Conservation (phyloP, 2,329 filamentous ascomycete species). For the Aquanectria penicillioides region DNA sequence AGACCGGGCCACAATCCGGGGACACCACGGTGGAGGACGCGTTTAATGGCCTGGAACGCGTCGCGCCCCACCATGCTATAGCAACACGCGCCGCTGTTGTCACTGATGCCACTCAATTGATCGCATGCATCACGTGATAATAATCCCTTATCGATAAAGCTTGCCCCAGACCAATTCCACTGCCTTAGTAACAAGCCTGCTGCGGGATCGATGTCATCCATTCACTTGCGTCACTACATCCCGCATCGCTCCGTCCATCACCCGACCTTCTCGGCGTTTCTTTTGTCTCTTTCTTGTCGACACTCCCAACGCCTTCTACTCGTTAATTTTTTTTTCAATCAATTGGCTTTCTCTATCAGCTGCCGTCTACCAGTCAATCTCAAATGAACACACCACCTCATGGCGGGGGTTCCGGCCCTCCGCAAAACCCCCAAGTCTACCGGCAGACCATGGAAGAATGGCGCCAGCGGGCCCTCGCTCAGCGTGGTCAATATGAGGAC, state of each 20-base stretch:
- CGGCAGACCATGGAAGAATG: slow-evolving; percentile 45
- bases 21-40: slow-evolving; percentile 31
- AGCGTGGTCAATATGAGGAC: slow-evolving; percentile 44
- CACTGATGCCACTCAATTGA: slow-evolving; percentile 12
- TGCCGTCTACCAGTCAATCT: background rate
- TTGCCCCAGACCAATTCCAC: slow-evolving; percentile 18
- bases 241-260: slow-evolving; percentile 32
- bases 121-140: slow-evolving; percentile 38
- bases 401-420: slow-evolving; percentile 19
- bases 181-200: background rate
- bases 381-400: slow-evolving; percentile 34
- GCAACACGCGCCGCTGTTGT: slow-evolving; percentile 19
- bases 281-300: background rate
- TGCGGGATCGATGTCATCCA: slow-evolving; percentile 32
- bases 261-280: slow-evolving; percentile 22
- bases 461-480: slow-evolving; percentile 41
- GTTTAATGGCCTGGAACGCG: slow-evolving; percentile 42
- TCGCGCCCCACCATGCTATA: slow-evolving; percentile 32
- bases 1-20: slow-evolving; percentile 22
- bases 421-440: slow-evolving; percentile 37
- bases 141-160: slow-evolving; percentile 45
- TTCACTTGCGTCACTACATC: slow-evolving; percentile 39
- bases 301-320: background rate
- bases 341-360: slow-evolving; percentile 6
- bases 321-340: background rate